Base-by-base conservation (phyloP, 2,329 filamentous ascomycete species). In the Delphinella strobiligena region DNA sequence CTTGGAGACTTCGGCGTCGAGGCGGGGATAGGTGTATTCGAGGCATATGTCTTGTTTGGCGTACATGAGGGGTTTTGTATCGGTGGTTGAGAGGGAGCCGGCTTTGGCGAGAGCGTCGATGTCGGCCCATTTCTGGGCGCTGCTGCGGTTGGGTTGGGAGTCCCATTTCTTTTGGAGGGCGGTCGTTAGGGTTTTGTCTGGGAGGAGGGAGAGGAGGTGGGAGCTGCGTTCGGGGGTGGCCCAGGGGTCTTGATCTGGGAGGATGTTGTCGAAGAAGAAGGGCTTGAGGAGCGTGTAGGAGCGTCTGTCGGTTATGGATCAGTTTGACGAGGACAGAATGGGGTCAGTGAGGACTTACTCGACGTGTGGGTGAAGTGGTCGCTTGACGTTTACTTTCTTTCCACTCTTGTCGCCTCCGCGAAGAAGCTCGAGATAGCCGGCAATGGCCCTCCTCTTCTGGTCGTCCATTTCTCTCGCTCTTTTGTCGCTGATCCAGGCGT, bases 401-500 rank as follows among this genome's bases (percentile, higher is more conserved):
- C 85, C 85, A 50, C 80, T 80, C 58, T 93, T 82, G 15, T 83
- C 74, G 42, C 87, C 86, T 42, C 91, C 91, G 48, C 78, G 82
- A n/a, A 96, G 68, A 2, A 96, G 72, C 54, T 95, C 88, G 11
- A 98, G 71, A 55, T 96, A 98, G 16, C 83, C 80, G 0, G 86
- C 86, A 45, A 98, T 80, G 0, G 88, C 83, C 49, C 78, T 78
- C 40, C 91, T 75, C 61, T 84, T 87, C 51, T 82, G 75, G 52
- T 98, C 91, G 47, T 93, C 82, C 67, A 98, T 75, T 24, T 71
- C 71, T 42, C 91, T 75, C 1, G 88, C 91, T 42, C 80, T 79
- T 55, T 82, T 84, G 59, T 98, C 91, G 57, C 89, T 96, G 9
- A 98, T 83, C 91, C 91, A 98, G 4, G 91, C 91, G 77, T 98